Base-by-base conservation (phyloP, 179 eudicot species). In the Amaranthus tricolor region DNA sequence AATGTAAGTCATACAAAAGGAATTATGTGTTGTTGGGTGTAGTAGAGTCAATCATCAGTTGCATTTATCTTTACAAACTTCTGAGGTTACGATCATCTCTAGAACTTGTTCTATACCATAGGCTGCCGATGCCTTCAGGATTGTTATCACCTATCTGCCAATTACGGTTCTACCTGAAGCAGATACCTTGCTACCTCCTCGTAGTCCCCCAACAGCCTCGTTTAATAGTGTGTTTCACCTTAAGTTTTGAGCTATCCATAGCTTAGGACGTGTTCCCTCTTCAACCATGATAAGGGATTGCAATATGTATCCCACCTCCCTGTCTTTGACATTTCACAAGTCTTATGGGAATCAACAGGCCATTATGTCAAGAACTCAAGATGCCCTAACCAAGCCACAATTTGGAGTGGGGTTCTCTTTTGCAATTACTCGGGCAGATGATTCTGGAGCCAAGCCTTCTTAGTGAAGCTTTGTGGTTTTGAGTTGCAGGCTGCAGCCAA, bases 141-240 rank as follows among this genome's bases (percentile, higher is more conserved):
- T 81, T 67, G 9, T 83, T 85, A 70, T 15, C 84, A 52, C 8
- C 40, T 79, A 63, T 55, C 14, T 48, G 78, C 86, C 72, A 85
- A 66, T 44, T 64, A 54, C 0, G 80, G 86, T 40, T 85, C 88
- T 49, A 72, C 72, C 49, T 79, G 70, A 0, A 85, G 66, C 24
- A 83, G 78, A 66, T 81, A 81, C 31, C 62, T 48, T 0, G 83
- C 86, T 16, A 78, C 78, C 24, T 83, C 85, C 73, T 79, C 84
- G 6, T 71, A 66, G 13, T 79, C 74, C 6, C 49, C 60, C 74
- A 17, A 85, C 79, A 55, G 86, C 86, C 74, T 74, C 77, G 17
- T 83, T 86, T 52, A 85, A 72, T 11, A 86, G 83, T 2, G 86
- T 85, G 69, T 83, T 80, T 7, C 86, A 83, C 13, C 77, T 71